Base-by-base conservation (phyloP, 140 eudicot species). In the Flaveria floridana region DNA sequence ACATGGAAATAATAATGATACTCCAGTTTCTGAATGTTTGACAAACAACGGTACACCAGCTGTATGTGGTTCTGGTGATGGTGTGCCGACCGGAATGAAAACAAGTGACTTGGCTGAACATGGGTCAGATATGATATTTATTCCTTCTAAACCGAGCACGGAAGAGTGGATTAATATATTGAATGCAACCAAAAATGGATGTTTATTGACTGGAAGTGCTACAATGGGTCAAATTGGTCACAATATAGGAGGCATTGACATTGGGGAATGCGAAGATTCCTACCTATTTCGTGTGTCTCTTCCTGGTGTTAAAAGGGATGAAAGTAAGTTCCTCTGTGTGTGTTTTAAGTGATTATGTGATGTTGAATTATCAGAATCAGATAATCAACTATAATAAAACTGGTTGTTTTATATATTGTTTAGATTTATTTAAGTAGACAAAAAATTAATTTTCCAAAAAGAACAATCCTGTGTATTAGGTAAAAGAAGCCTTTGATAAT, bases 281-380 rank as follows among this genome's bases (percentile, higher is more conserved):
- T 90, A 88, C 82, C 70, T 90, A 14, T 94, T 94, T 64, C 96
- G 94, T 14, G 97, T 90, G 18, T 76, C 97, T 23, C 97, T 94
- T 86, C 99, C 99, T 42, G 99, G 99, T 62, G 99, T 94, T 21
- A 90, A 73, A 82, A 84, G 99, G 82, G 97, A 90, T 79, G 96
- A 89, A 83, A 85, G 99, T 94, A 90, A 88, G 97, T 73, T 73
- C 14, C 61, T 76, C 21, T 68, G 20, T 44, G 73, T 4, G 2
- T 21, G 70, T 41, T 67, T 18, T 41, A 18, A 67, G 30, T 42
- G 13, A 41, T 19, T 39, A 16, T 11, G 11, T 67, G 55, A 67
- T 44, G 4, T 65, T 16, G 5, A 65, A 2, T 67, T 6, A 67
- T 67, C 55, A 42, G 7, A 21, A 7, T 21, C n/a, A 62, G 68